A percentile compares a stretch with the other conserved stretches of the same genome.
Conservation (phyloP, 371 early-diverging fungal genomes). For the Mucor irregularis region DNA sequence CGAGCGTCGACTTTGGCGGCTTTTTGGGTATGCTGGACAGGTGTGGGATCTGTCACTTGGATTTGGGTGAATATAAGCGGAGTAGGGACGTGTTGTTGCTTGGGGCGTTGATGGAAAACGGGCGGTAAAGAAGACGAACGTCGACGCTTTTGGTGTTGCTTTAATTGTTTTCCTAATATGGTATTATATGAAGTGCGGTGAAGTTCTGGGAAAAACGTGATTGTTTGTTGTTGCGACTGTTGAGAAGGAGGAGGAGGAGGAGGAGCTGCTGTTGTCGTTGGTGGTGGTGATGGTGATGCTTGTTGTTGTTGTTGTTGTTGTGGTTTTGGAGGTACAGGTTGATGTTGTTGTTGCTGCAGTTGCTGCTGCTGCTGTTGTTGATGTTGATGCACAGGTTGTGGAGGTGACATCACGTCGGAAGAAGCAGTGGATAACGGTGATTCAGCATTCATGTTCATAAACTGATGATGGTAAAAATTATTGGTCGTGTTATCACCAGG, state of each 20-base stretch:
- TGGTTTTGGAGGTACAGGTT: no score
- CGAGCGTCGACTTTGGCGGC: slow-evolving; percentile 23
- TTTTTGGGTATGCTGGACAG: slow-evolving; percentile 25
- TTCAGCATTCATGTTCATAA: not conserved
- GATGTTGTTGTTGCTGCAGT: not conserved
- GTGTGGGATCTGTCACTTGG: slow-evolving; percentile 34
- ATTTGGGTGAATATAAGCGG: slow-evolving; percentile 32
- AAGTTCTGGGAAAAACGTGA: slow-evolving; percentile 26
- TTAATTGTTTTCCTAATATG: slow-evolving; percentile 22
- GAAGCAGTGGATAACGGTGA: slow-evolving; percentile 8
- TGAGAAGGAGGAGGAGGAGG: not conserved
- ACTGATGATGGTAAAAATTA: not conserved
- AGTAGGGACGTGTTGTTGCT: slow-evolving; percentile 6
- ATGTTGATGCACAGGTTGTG: not conserved
- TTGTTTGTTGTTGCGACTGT: slow-evolving; percentile 5
- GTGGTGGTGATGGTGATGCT: slow-evolving; percentile 3
- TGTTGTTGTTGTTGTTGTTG: not conserved
- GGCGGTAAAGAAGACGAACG: slow-evolving; percentile 36
- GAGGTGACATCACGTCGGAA: slow-evolving; percentile 4
- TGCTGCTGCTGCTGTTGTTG: not conserved
- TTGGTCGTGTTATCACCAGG: not conserved
- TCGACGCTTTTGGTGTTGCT: slow-evolving; percentile 27
- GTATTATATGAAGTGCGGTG: slow-evolving; percentile 23
- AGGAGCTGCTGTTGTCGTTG: slow-evolving; percentile 5
- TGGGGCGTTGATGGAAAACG: slow-evolving; percentile 20